phyloP scores from a whole-genome alignment of 1,284 basidiomycete species.

The Sporisorium exsertum region DNA sequence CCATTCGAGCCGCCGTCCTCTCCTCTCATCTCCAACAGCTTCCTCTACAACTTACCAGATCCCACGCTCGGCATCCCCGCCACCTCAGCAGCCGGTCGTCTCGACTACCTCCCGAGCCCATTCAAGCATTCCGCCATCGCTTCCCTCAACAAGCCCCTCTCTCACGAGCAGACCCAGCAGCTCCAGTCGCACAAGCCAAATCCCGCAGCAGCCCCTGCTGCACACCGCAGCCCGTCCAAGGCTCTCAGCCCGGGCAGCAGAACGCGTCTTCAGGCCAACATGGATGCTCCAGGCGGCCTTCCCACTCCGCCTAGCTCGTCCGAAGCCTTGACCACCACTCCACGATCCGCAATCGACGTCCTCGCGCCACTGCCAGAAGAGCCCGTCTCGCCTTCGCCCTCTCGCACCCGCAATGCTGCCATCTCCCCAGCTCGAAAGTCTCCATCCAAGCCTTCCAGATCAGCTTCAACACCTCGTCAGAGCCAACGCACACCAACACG shows the following conservation, averaged over 20 bases:
- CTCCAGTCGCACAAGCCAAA: constrained; percentile 18
- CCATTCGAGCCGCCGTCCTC: constrained; percentile 29
- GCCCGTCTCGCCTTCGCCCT: constrained; percentile 44
- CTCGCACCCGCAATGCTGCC: constrained; percentile 23
- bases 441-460: constrained; percentile 10
- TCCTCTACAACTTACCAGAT: constrained; percentile 49
- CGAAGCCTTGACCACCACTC: constrained; percentile 34
- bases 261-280: constrained; percentile 15
- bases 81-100: background rate
- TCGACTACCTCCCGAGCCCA: constrained; percentile 22
- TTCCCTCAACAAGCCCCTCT: constrained; percentile 40
- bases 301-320: constrained; percentile 44
- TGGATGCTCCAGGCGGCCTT: constrained; percentile 37
- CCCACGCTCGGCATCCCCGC: constrained; percentile 31
- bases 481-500: constrained; percentile 11
- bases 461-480: constrained; percentile 14
- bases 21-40: constrained; percentile 40
- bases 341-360: constrained; percentile 11
- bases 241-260: constrained; percentile 8
- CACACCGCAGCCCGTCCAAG: constrained; percentile 10
- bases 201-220: constrained; percentile 8
- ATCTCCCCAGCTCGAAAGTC: constrained; percentile 24
- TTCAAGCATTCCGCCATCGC: constrained; percentile 27
- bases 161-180: constrained; percentile 29
- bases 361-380: constrained; percentile 28